Conservation (phyloP, 345 rosid species). For the Lepidium didymum region DNA sequence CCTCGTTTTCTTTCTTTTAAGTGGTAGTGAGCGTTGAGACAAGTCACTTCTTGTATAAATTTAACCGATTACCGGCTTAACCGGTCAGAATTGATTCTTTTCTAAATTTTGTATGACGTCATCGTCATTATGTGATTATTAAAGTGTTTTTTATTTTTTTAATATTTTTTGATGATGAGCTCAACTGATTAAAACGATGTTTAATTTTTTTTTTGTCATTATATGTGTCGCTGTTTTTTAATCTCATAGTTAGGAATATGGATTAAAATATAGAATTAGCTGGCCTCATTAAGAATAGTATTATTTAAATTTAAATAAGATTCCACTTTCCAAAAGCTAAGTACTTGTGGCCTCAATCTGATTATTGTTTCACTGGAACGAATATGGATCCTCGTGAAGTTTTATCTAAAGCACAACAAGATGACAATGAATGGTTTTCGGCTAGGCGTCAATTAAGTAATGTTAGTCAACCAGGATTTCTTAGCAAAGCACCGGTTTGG, state of each 20-base stretch:
- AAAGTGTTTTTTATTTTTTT: not conserved
- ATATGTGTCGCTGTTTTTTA: not conserved
- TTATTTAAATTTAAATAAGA: not conserved
- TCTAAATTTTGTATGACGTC: not conserved
- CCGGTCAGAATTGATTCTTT: conserved; percentile 20
- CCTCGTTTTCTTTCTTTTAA: not conserved
- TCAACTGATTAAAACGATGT: conserved; percentile 4
- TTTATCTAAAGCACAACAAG: too few species aligned
- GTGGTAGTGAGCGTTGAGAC: conserved; percentile 26
- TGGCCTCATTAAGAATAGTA: conserved; percentile 20
- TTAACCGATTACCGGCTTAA: conserved; percentile 15
- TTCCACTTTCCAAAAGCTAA: conserved; percentile 18
- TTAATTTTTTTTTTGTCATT: not conserved
- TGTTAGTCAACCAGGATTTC: too few species aligned
- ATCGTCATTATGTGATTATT: not conserved
- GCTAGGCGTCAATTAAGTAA: too few species aligned
- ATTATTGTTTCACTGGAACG: too few species aligned
- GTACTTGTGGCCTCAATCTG: conserved; percentile 10
- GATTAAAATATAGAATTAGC: conserved; percentile 22
- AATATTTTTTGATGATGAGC: not conserved
- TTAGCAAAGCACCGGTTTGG: too few species aligned
- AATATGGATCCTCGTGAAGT: too few species aligned
- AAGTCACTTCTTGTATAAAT: conserved; percentile 12
- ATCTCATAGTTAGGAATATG: not conserved
- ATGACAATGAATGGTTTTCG: too few species aligned